Evolutionary conservation across 2,329 filamentous ascomycete genomes (phyloP).

Genomic region (Colletotrichum sp.): DNA sequence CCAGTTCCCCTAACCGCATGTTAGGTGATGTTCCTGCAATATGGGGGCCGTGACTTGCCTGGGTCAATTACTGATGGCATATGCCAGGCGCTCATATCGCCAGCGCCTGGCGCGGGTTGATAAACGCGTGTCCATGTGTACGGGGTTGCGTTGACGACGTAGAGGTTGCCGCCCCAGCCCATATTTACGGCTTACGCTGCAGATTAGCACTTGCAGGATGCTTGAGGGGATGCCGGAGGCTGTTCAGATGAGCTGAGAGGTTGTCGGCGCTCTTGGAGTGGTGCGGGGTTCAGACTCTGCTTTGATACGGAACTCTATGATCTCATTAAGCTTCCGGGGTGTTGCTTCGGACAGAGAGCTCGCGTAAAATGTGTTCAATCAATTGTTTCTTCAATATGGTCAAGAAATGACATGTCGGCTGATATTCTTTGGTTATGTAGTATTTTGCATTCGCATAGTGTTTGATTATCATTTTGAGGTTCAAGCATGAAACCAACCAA

Average conservation of each 20-base stretch:
- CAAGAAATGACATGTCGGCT: accelerated
- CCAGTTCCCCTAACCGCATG: not conserved
- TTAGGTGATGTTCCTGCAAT: not conserved
- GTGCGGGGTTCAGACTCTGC: not conserved
- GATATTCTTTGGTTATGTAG: too few relatives aligned
- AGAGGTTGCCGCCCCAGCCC: not conserved
- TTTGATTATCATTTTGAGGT: too few relatives aligned
- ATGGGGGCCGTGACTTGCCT: not conserved
- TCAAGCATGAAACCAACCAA: too few relatives aligned
- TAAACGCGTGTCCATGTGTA: not conserved
- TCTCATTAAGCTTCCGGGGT: not conserved
- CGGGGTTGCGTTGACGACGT: not conserved
- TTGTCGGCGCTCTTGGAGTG: not conserved
- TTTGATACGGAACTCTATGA: not conserved
- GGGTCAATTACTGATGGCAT: not conserved
- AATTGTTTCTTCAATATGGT: accelerated
- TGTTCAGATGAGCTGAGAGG: not conserved
- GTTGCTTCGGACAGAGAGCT: not conserved
- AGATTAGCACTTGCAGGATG: not conserved
- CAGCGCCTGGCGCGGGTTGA: not conserved
- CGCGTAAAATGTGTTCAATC: accelerated
- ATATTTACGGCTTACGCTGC: not conserved
- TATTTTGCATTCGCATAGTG: too few relatives aligned
- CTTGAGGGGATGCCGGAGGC: not conserved
- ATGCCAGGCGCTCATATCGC: not conserved